Base-by-base conservation (phyloP, 2,329 filamentous ascomycete species). In the Harringtonia lauricola region DNA sequence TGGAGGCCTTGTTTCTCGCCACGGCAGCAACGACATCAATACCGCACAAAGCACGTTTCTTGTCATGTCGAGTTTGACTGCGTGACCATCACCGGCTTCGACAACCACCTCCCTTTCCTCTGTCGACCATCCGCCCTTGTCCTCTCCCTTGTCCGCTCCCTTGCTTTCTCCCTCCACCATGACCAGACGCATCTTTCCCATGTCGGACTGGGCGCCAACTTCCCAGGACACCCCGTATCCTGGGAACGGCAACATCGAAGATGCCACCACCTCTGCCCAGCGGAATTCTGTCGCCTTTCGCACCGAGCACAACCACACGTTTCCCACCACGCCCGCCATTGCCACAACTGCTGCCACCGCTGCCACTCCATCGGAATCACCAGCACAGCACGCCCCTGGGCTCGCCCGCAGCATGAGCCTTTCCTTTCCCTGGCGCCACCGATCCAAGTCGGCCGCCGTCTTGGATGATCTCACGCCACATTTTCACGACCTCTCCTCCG, bases 331-430 rank as follows among this genome's bases (percentile, higher is more conserved):
- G 37, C 22, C 36, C 36, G 13, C 22, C 5, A 5, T 17, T 15
- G 26, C 19, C n/a, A 8, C 28, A 13, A 6, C 28, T 22, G 18
- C 13, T 6, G 18, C 17, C 10, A 3, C 9, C 33, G 15, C 38
- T 21, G 38, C 24, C 4, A n/a, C 17, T 7, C n/a, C 40, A n/a
- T 8, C 7, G 5, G 31, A 7, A 10, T 10, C 36, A 24, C 19
- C 9, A 24, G 10, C 24, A 26, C 24, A 26, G 24, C 10, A 6
- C 24, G 17, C 24, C 8, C 19, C 18, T n/a, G 61, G 59, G 47
- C 66, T 66, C 19, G 58, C 64, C 33, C 65, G 70, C 42, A 72
- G 69, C 57, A 59, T 70, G 53, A 76, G 70, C 55, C 58, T 70
- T 39, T 71, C 70, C 8, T 53, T 73, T 14, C 62, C 67, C 8